A percentile compares a stretch with the other conserved stretches of the same genome.
phyloP scores from a whole-genome alignment of 1,139 yeast genomes.

The Lipomyces yarrowii region DNA sequence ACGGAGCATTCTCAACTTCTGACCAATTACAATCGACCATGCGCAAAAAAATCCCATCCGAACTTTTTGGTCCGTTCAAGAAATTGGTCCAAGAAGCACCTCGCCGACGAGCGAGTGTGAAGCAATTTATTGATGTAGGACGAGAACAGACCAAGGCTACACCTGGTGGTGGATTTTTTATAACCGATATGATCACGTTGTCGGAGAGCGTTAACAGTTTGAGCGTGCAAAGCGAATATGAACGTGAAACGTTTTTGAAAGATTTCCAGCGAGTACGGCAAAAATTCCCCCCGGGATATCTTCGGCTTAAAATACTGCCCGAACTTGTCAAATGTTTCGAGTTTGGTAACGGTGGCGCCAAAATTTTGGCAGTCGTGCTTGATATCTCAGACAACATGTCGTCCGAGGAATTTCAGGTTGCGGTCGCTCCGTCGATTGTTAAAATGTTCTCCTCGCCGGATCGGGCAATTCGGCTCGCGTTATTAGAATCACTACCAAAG shows the following conservation, averaged over 20 bases:
- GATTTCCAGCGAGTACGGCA: constrained; percentile 45
- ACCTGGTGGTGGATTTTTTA: constrained; percentile 42
- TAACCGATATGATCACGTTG: constrained; percentile 52
- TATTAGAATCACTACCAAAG: constrained; percentile 64
- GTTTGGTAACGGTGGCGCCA: constrained; percentile 34
- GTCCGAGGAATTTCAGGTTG: constrained; percentile 48
- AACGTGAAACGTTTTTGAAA: constrained; percentile 55
- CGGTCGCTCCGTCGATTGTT: constrained; percentile 65
- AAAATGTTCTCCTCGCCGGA: constrained; percentile 68
- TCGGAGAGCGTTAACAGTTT: constrained; percentile 57
- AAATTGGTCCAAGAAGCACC: constrained; percentile 38
- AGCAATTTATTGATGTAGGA: constrained; percentile 54
- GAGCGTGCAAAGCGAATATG: constrained; percentile 52
- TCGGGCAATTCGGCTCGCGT: constrained; percentile 70
- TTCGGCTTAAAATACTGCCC: constrained; percentile 68
- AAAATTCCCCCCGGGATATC: constrained; percentile 59
- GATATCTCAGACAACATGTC: constrained; percentile 49
- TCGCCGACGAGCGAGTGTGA: constrained; percentile 50
- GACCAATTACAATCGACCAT: constrained; percentile 34
- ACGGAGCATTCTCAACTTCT: constrained; percentile 36
- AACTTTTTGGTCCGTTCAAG: constrained; percentile 36
- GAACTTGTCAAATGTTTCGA: constrained; percentile 55
- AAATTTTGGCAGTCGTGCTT: constrained; percentile 27
- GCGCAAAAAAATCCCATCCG: constrained; percentile 40
- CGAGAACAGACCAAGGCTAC: constrained; percentile 36